phyloP scores from a whole-genome alignment of 2,329 filamentous ascomycete species.

The Penicillium capsulatum region DNA sequence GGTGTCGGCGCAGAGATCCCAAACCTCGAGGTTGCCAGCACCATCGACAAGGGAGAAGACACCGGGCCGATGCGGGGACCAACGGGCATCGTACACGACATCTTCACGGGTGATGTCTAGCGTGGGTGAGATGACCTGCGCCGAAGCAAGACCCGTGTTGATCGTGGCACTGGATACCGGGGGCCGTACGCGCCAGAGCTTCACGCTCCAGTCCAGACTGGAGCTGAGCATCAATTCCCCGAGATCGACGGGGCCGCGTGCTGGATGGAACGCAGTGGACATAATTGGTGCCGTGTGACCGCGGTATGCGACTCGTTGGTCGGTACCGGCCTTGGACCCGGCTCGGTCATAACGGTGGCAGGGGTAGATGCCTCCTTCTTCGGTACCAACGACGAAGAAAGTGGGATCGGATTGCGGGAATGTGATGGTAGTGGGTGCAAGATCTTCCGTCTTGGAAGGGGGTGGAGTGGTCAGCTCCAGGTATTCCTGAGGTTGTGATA shows the following conservation, averaged over 20 bases:
- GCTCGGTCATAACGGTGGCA: slow-evolving; percentile 97
- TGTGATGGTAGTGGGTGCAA: slow-evolving; percentile 88
- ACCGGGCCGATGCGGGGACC: slow-evolving; percentile 90
- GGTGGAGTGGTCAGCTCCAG: slow-evolving; percentile 81
- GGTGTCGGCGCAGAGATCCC: slow-evolving; percentile 88
- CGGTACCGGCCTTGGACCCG: slow-evolving; percentile 92
- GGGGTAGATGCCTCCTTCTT: slow-evolving; percentile 93
- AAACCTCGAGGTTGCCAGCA: slow-evolving; percentile 85
- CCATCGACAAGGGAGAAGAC: slow-evolving; percentile 95
- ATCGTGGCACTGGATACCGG: slow-evolving; percentile 41
- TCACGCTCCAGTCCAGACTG: slow-evolving; percentile 93
- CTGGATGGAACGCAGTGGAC: slow-evolving; percentile 92
- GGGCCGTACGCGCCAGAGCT: slow-evolving; percentile 84
- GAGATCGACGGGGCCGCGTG: slow-evolving; percentile 85
- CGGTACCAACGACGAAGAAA: slow-evolving; percentile 93
- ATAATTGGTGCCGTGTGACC: slow-evolving; percentile 93
- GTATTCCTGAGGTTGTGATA: slow-evolving; percentile 91
- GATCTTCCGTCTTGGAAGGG: slow-evolving; percentile 86
- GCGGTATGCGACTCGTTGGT: slow-evolving; percentile 79
- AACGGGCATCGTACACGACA: slow-evolving; percentile 91
- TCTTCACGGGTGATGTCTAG: slow-evolving; percentile 92
- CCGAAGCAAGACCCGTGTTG: slow-evolving; percentile 35
- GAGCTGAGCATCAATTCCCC: slow-evolving; percentile 91
- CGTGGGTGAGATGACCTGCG: slow-evolving; percentile 63
- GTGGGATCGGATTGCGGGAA: slow-evolving; percentile 95